Evolutionary conservation across 352 stramenopile species (phyloP).

Genomic region (Pythium phragmitis): DNA sequence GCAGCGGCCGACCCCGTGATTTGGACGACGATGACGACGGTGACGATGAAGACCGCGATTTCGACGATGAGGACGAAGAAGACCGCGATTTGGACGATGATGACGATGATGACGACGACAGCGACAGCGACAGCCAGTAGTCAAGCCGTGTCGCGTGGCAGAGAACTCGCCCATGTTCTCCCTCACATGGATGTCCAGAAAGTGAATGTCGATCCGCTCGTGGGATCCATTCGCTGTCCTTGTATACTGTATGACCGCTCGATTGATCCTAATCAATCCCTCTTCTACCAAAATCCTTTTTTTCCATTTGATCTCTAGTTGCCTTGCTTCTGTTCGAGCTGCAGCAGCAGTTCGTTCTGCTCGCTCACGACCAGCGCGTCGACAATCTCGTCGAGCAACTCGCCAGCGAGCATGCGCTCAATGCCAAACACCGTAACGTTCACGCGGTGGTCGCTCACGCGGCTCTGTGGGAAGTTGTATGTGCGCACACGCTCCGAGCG

Average conservation of each 20-base stretch:
- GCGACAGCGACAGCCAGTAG: not conserved
- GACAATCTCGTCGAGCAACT: slow-evolving; percentile 90
- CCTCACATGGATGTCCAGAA: not conserved
- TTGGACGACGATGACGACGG: not conserved
- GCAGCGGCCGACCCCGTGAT: no score
- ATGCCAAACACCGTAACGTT: slow-evolving; percentile 89
- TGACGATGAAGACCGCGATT: not conserved
- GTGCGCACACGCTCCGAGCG: slow-evolving; percentile 97
- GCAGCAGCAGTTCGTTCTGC: slow-evolving; percentile 72
- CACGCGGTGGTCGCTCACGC: slow-evolving; percentile 95
- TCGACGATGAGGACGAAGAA: slow-evolving; percentile 5
- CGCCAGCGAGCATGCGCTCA: slow-evolving; percentile 87
- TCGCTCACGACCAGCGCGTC: slow-evolving; percentile 75
- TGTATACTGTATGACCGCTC: no score
- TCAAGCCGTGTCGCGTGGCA: not conserved
- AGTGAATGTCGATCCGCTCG: no score
- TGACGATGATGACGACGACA: not conserved
- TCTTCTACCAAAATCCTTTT: not conserved
- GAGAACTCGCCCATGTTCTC: no score
- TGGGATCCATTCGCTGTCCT: no score
- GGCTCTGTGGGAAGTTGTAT: slow-evolving; percentile 98
- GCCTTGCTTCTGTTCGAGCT: slow-evolving; percentile 47
- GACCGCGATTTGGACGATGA: not conserved
- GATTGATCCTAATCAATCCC: not conserved
- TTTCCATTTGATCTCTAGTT: not conserved